These are phyloP conservation scores for Phaffomyces thermotolerans DNA, from an alignment of 805 yeast species.

Conservation along the genomic window DNA sequence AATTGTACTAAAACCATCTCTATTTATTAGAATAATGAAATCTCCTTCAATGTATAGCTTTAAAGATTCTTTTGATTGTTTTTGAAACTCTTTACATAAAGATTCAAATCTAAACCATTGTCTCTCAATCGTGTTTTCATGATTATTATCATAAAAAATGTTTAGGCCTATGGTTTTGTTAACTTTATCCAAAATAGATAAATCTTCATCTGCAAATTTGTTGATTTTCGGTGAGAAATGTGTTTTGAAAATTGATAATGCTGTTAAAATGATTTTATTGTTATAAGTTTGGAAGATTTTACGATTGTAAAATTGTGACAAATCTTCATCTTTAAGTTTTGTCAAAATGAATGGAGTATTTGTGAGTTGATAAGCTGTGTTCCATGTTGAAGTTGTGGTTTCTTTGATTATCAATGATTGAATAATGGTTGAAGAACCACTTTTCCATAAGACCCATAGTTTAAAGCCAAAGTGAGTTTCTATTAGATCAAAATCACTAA, in stretches of 20 bases:
- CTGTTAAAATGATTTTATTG: constrained; percentile 41
- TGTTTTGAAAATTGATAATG: constrained; percentile 42
- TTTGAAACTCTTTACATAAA: constrained; percentile 64
- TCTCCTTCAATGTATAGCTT: constrained; percentile 36
- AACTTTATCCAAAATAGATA: constrained; percentile 30
- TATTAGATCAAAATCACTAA: constrained; percentile 37
- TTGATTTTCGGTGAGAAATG: constrained; percentile 30
- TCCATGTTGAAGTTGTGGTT: constrained; percentile 21
- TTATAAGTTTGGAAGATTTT: constrained; percentile 47
- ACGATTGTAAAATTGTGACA: constrained; percentile 34
- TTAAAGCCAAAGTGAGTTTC: constrained; percentile 18
- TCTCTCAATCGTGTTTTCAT: constrained; percentile 32
- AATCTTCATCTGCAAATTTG: constrained; percentile 20
- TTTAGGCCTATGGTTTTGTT: constrained; percentile 26
- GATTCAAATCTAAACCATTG: constrained; percentile 68
- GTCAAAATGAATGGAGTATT: constrained; percentile 6
- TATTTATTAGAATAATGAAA: constrained; percentile 28
- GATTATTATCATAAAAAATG: constrained; percentile 25
- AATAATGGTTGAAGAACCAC: constrained; percentile 48
- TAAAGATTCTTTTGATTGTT: constrained; percentile 52
- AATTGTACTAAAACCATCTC: constrained; percentile 28
- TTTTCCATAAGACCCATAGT: constrained; percentile 51
- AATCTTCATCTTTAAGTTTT: constrained; percentile 24
- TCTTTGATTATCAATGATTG: constrained; percentile 27
- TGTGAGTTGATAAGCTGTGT: constrained; percentile 9